Evolutionary conservation across 495 filamentous ascomycete genomes (phyloP).

Genomic region (Aspergillus bertholletiae): DNA sequence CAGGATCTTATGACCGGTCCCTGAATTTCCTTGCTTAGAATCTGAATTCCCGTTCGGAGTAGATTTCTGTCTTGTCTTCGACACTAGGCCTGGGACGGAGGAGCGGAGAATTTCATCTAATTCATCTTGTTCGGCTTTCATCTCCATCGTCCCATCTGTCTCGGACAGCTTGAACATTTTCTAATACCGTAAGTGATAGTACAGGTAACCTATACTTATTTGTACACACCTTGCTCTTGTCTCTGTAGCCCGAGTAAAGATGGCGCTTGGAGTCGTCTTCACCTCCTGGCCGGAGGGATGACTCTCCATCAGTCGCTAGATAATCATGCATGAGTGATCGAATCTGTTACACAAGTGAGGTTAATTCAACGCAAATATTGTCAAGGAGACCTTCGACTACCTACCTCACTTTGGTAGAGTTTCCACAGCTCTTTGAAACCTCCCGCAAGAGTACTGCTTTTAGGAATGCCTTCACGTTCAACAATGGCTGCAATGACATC

Average conservation of each 20-base stretch:
- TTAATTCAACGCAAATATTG: background rate
- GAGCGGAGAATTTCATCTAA: slow-evolving; percentile 83
- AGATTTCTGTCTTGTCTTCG: slow-evolving; percentile 57
- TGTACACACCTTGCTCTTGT: slow-evolving; percentile 57
- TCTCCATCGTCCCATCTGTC: slow-evolving; percentile 69
- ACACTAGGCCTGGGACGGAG: slow-evolving; percentile 90
- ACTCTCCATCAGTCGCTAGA: slow-evolving; percentile 85
- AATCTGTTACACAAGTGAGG: slow-evolving; percentile 53
- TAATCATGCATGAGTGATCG: slow-evolving; percentile 94
- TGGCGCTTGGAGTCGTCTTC: slow-evolving; percentile 52
- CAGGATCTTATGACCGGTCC: slow-evolving; percentile 77
- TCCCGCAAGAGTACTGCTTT: slow-evolving; percentile 57
- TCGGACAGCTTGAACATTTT: slow-evolving; percentile 89
- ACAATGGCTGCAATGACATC: slow-evolving; percentile 82
- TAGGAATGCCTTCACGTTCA: slow-evolving; percentile 63
- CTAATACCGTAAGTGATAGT: slow-evolving; percentile 30
- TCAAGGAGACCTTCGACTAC: slow-evolving; percentile 3
- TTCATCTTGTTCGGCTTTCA: slow-evolving; percentile 80
- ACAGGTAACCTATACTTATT: background rate
- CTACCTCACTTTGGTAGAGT: slow-evolving; percentile 72
- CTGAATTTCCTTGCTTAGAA: slow-evolving; percentile 47
- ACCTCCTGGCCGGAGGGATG: slow-evolving; percentile 42
- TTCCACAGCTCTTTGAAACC: slow-evolving; percentile 96
- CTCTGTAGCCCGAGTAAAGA: slow-evolving; percentile 57
- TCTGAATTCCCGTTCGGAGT: slow-evolving; percentile 33